phyloP scores from a whole-genome alignment of 1,139 yeast genomes.

The Protomyces inouyei region DNA sequence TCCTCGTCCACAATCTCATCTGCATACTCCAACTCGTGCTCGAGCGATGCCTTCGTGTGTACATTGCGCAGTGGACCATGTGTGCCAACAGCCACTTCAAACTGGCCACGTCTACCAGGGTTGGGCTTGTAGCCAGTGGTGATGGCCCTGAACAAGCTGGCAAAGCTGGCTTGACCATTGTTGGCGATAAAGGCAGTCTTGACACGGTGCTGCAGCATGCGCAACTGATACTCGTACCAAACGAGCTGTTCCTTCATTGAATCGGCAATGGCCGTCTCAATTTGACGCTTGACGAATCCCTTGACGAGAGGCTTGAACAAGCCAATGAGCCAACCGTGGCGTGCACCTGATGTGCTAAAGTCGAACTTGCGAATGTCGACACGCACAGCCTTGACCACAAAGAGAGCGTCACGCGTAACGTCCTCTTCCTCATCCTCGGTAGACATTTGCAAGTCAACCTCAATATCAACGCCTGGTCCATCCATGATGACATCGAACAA shows the following conservation, averaged over 20 bases:
- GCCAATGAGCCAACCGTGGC: slow-evolving; percentile 22
- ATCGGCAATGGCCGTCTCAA: slow-evolving; percentile 15
- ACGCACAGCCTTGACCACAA: slow-evolving; percentile 21
- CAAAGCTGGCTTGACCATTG: slow-evolving; percentile 26
- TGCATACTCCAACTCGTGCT: slow-evolving; percentile 20
- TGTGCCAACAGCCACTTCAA: slow-evolving; percentile 17
- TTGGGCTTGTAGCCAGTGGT: slow-evolving; percentile 17
- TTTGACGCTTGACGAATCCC: slow-evolving; percentile 20
- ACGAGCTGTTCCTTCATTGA: slow-evolving; percentile 17
- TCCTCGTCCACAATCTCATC: slow-evolving; percentile 19
- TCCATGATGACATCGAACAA: slow-evolving; percentile 25
- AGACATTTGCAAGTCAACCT: slow-evolving; percentile 18
- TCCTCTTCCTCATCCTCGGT: slow-evolving; percentile 24
- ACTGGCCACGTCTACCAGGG: slow-evolving; percentile 15
- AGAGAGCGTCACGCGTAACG: slow-evolving; percentile 19
- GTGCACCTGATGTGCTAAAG: slow-evolving; percentile 19
- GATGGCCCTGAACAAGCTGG: slow-evolving; percentile 20
- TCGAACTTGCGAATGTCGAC: slow-evolving; percentile 25
- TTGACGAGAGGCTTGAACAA: slow-evolving; percentile 24
- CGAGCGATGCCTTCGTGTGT: slow-evolving; percentile 18
- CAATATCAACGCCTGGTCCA: slow-evolving; percentile 25
- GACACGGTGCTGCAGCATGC: slow-evolving; percentile 25
- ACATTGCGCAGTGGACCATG: slow-evolving; percentile 18
- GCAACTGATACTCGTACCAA: slow-evolving; percentile 16
- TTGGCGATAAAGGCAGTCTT: slow-evolving; percentile 25